Conservation (phyloP, 345 rosid genomes). For the Boechera divaricarpa region DNA sequence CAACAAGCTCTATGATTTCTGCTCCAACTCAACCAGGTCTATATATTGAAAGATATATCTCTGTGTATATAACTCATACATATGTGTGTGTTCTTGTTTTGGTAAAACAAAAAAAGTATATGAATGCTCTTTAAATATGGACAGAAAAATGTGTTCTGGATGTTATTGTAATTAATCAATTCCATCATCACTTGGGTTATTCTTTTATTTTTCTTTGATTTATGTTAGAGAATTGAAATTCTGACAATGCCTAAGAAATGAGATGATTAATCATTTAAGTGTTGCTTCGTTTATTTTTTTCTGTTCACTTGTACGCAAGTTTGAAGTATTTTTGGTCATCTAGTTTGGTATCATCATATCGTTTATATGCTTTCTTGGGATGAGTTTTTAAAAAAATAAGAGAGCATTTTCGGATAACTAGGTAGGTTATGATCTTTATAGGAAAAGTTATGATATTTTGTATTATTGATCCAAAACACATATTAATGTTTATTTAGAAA, state of each 20-base stretch:
- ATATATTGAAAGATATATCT: background rate
- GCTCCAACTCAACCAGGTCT: conserved; percentile 27
- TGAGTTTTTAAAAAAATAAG: too few species aligned
- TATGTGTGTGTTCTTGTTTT: conserved; percentile 18
- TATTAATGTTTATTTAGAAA: background rate
- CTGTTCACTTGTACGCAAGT: too few species aligned
- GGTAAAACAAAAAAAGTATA: conserved; percentile 1
- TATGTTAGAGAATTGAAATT: too few species aligned
- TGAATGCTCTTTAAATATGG: too few species aligned
- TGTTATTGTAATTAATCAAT: background rate
- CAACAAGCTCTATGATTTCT: conserved; percentile 62
- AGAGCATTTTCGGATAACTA: background rate
- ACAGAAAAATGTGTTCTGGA: background rate
- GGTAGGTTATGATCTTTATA: too few species aligned
- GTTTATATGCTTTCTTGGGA: too few species aligned
- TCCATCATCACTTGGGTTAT: background rate
- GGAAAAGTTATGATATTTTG: background rate
- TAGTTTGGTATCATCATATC: too few species aligned
- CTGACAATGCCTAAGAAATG: too few species aligned
- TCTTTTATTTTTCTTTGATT: too few species aligned
- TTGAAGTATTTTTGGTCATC: too few species aligned
- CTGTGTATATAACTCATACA: background rate
- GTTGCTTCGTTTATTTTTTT: background rate
- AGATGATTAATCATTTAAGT: background rate
- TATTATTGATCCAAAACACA: conserved; percentile 6